A percentile compares a stretch with the other conserved stretches of the same genome.
phyloP scores from a whole-genome alignment of 2,329 filamentous ascomycete species.

The Purpureocillium lavendulum region DNA sequence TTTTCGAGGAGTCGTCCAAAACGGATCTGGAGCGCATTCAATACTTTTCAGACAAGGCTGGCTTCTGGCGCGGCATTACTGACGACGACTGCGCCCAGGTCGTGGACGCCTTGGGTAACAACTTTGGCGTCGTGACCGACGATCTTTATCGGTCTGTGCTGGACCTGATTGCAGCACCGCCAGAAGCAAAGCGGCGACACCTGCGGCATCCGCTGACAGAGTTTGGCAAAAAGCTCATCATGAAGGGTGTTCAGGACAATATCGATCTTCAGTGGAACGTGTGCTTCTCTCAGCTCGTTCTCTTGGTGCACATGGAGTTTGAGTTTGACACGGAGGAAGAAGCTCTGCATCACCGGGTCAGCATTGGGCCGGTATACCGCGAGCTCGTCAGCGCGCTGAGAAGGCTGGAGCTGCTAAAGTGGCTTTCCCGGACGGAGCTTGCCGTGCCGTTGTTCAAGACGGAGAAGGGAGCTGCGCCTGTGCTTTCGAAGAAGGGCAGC shows the following conservation, averaged over 20 bases:
- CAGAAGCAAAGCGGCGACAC: constrained; percentile 36
- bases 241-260: constrained; percentile 72
- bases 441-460: constrained; percentile 36
- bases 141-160: constrained; percentile 45
- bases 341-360: constrained; percentile 48
- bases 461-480: constrained; percentile 22
- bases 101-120: constrained; percentile 58
- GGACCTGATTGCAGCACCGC: constrained; percentile 34
- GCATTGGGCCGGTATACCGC: constrained; percentile 62
- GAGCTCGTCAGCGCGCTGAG: constrained; percentile 63
- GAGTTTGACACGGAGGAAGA: constrained; percentile 69
- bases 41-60: constrained; percentile 68
- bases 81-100: constrained; percentile 72
- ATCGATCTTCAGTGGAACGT: constrained; percentile 64
- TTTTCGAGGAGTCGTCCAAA: constrained; percentile 64
- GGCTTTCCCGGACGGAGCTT: constrained; percentile 55
- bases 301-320: constrained; percentile 80
- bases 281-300: constrained; percentile 72
- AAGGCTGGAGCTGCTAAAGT: constrained; percentile 65
- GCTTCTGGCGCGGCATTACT: constrained; percentile 69
- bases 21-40: constrained; percentile 68
- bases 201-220: constrained; percentile 53
- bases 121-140: constrained; percentile 49
- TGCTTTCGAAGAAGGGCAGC: constrained; percentile 28
- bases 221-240: constrained; percentile 67